These are phyloP conservation scores for Epichloe scottii DNA, from an alignment of 2,329 filamentous ascomycete genomes.

Conservation along the genomic window DNA sequence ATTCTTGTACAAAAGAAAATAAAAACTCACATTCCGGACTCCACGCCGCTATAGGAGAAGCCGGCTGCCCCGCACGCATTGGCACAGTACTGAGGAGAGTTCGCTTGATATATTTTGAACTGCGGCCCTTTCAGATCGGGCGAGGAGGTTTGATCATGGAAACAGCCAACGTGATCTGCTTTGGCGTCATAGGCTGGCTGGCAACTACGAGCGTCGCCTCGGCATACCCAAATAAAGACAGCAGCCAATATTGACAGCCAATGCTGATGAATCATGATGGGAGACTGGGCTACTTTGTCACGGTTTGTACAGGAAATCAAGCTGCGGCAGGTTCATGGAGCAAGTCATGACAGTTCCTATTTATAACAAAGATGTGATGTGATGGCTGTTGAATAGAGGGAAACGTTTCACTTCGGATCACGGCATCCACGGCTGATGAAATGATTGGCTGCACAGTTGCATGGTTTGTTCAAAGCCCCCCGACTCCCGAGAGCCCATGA, in stretches of 20 bases:
- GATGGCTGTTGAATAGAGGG: too few species aligned
- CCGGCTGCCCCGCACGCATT: constrained; percentile 9
- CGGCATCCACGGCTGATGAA: too few species aligned
- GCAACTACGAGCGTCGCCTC: neutral
- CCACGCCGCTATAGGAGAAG: constrained; percentile 7
- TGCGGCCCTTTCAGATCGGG: neutral
- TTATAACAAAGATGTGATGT: too few species aligned
- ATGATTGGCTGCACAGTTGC: too few species aligned
- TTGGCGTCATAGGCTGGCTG: neutral
- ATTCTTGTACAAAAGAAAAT: neutral
- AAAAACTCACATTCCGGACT: constrained; percentile 7
- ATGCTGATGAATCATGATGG: neutral
- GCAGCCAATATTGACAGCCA: neutral
- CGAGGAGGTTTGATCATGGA: neutral
- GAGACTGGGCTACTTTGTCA: neutral
- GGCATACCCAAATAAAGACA: neutral
- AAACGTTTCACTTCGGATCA: too few species aligned
- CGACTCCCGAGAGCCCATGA: too few species aligned
- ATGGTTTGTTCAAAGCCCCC: too few species aligned
- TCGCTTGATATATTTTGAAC: neutral
- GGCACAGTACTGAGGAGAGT: constrained; percentile 8
- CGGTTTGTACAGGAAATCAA: too few species aligned
- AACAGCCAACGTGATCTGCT: neutral
- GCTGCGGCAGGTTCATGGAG: too few species aligned
- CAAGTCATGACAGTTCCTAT: too few species aligned